These are phyloP conservation scores for Botrytis elliptica DNA, from an alignment of 2,329 filamentous ascomycete genomes.

Conservation along the genomic window DNA sequence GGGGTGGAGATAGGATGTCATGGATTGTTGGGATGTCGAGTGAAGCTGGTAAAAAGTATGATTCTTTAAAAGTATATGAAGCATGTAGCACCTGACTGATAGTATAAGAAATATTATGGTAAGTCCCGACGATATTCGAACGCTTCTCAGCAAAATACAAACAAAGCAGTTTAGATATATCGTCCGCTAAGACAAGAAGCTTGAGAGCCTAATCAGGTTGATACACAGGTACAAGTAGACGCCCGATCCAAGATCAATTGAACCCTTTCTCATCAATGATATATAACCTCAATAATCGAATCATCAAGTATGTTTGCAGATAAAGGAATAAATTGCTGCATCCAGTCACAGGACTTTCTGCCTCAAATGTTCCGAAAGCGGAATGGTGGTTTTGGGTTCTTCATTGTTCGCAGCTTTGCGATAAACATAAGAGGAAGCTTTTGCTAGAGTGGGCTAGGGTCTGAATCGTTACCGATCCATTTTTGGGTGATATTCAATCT, in stretches of 20 bases:
- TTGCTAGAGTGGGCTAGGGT: rapidly evolving
- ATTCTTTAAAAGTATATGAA: background rate
- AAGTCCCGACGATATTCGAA: background rate
- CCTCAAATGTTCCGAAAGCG: background rate
- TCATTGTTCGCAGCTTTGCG: slow-evolving; percentile 16
- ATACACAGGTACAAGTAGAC: background rate
- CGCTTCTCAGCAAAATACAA: background rate
- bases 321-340: background rate
- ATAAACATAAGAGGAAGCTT: background rate
- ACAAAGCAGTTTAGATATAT: background rate
- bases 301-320: background rate
- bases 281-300: background rate
- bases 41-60: background rate
- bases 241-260: background rate
- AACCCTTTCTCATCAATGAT: background rate
- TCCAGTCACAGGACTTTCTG: slow-evolving; percentile 11
- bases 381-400: background rate
- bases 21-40: background rate
- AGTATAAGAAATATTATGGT: too few relatives aligned
- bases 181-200: background rate
- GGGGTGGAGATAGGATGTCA: background rate
- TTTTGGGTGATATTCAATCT: background rate
- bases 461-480: background rate
- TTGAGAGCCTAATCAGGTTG: background rate
- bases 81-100: background rate